Base-by-base conservation (phyloP, 2,329 filamentous ascomycete genomes). In the Stagonosporopsis chrysanthemi region DNA sequence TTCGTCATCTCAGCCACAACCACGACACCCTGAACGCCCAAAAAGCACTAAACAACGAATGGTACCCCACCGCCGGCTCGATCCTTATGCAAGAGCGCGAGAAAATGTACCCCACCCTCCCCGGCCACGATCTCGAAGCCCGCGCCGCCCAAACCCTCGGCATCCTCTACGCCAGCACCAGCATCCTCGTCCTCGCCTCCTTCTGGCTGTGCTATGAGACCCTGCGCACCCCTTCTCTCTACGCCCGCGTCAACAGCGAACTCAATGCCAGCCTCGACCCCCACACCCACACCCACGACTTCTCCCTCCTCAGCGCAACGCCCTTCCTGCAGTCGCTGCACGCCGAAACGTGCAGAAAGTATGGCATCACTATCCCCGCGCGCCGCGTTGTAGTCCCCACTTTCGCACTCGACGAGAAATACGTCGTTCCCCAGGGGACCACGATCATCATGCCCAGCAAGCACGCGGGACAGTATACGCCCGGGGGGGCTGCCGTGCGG, bases 121-220 rank as follows among this genome's bases (percentile, higher is more conserved):
- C 61, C 1, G 63, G 58, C 17, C 62, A 63, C 19, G 58, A 50
- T 4, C 41, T 49, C 2, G 51, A 65, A 1, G 65, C 38, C 1
- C 38, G 65, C 4, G 61, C 59, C 5, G 41, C 65, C 6, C 63
- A 67, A 33, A 60, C 55, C 1, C 56, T 67, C 5, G 63, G 56
- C 1, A 26, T 67, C 1, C 38, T 67, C 8, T 67, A 64, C 36
- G 63, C 41, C 1, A 54, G 57, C 19, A 67, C 62, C 6, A 61
- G 61, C 31, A 36, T 67, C 2, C 56, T 36, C 4, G 41, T 64
- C 2, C 63, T 62, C 0, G 46, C 63, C 6, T 51, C 62, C 2
- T 67, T 66, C 39, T 67, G 65, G 65, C 58, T 62, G 5, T 12
- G 61, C 6, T 66, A 63, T 15, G 62, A 67, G 22, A 59, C 40